Conservation (phyloP, 208 protist species). For the Acanthamoeba triangularis region DNA sequence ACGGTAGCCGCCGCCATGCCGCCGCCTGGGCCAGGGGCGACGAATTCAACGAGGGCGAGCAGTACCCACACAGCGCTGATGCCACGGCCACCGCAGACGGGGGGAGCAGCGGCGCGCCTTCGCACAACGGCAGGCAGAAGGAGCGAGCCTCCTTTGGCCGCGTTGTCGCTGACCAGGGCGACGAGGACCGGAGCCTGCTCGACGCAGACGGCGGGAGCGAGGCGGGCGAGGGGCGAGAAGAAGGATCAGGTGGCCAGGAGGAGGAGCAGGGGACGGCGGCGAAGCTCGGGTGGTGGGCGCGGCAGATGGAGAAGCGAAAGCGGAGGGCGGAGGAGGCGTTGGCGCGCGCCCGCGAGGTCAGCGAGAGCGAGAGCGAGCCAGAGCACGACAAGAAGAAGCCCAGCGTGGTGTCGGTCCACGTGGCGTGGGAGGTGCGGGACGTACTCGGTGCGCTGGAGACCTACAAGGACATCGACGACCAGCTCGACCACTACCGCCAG, state of each 20-base stretch:
- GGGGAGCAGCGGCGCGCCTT: too few relatives aligned
- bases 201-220: neutral
- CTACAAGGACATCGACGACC: constrained; percentile 29
- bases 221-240: neutral
- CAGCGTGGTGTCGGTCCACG: constrained; percentile 51
- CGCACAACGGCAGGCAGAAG: neutral
- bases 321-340: neutral
- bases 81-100: too few relatives aligned
- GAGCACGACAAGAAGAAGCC: constrained; percentile 26
- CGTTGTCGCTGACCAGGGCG: neutral
- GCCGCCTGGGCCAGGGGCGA: neutral
- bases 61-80: neutral
- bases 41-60: neutral
- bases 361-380: constrained; percentile 17
- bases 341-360: neutral
- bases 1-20: neutral
- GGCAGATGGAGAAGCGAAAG: neutral
- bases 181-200: neutral
- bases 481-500: constrained; percentile 65
- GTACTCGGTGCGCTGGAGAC: constrained; percentile 38
- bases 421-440: constrained; percentile 43
- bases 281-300: constrained; percentile 5
- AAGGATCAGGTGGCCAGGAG: neutral
- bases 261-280: neutral
- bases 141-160: neutral